These are phyloP conservation scores for Quercus alba DNA, from an alignment of 306 rosid genomes.

Conservation along the genomic window DNA sequence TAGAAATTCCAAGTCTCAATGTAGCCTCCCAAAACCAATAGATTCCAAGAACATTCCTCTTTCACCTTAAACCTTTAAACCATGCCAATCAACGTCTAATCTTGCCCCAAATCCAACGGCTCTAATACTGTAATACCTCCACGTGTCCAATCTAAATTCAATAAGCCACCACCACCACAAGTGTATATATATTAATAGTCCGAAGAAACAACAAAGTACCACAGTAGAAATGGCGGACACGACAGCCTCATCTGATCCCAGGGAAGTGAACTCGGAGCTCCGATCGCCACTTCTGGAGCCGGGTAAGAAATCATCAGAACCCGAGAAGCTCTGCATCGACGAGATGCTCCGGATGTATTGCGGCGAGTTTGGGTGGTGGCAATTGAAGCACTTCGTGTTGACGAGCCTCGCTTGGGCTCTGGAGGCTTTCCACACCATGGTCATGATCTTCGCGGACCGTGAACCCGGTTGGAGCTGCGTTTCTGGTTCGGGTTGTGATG, in stretches of 20 bases:
- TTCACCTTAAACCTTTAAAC: neutral
- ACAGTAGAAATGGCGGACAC: slow-evolving; percentile 13
- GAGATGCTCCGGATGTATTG: slow-evolving; percentile 67
- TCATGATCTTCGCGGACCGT: slow-evolving; percentile 82
- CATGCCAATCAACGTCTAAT: neutral
- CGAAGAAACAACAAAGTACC: neutral
- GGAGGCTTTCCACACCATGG: slow-evolving; percentile 94
- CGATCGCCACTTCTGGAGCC: slow-evolving; percentile 36
- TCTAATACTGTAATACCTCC: neutral
- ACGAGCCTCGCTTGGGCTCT: slow-evolving; percentile 89
- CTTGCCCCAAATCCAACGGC: neutral
- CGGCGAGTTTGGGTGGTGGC: slow-evolving; percentile 93
- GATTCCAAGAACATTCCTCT: neutral
- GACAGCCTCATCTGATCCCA: neutral
- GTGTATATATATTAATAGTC: neutral
- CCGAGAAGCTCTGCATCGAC: slow-evolving; percentile 59
- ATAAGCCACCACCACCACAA: neutral
- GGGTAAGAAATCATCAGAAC: neutral
- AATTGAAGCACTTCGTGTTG: slow-evolving; percentile 67
- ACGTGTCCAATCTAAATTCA: slow-evolving; percentile 7
- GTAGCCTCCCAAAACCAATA: too few relatives aligned
- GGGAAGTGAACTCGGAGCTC: neutral
- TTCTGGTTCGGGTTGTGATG: slow-evolving; percentile 32
- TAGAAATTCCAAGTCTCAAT: too few relatives aligned
- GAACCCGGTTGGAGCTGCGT: slow-evolving; percentile 67